Evolutionary conservation across 1,284 basidiomycete species (phyloP), one percentile per base, ranked within the genome.

Genomic region (Trametes pubescens): DNA sequence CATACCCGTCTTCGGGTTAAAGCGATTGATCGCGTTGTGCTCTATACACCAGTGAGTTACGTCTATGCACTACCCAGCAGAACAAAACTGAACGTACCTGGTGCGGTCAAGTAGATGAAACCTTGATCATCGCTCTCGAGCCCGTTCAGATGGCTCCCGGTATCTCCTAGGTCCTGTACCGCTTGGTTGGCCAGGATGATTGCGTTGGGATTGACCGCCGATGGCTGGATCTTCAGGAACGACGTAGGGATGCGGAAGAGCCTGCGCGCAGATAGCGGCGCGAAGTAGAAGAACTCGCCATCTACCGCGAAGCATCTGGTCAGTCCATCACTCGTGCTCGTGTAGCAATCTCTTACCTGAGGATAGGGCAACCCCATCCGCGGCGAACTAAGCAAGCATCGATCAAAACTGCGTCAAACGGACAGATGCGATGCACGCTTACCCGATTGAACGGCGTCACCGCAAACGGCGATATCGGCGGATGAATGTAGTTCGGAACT

Each of bases 231-330:
- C 46, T 71, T 71, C 24, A 77, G 65, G 21, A 70, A 66, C 22
- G 73, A 69, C 0, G 75, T 75, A n/a, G 74, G 74, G 11, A 77
- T 68, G n/a, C 74, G 72, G 65, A 73, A 77, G 22, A 76, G 59
- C 29, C 72, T 70, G 8, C 74, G 72, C 56, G 71, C 72, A 8
- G 72, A 67, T 3, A 76, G 57, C 1, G 74, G 74, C 0, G 74
- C 65, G 55, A 72, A 72, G 65, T 74, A 77, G 24, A 76, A 51
- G 57, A 66, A 73, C 13, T 67, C 65, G 24, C 75, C 75, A 43
- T 77, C 71, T 72, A 9, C 11, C 2, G 16, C 9, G 29, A 32
- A 10, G 9, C 29, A 8, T 32, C 29, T 32, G 11, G 32, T 38
- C 35, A 34, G 29, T 6, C 43, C 11, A 13, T 9, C n/a, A n/a